Conservation (phyloP, 129 eudicot genomes). For the Tagetes erecta region DNA sequence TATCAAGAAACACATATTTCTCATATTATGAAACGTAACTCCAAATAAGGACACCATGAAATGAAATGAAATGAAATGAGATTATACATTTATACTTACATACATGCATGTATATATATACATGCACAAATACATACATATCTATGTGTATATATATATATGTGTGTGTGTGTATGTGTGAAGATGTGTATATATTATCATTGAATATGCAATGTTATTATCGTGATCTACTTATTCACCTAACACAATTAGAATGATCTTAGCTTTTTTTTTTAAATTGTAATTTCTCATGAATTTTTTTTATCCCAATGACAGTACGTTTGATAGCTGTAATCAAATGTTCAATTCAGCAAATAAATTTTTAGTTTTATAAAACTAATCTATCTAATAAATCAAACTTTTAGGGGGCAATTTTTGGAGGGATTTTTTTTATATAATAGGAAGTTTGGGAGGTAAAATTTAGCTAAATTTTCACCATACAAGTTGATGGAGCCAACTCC, state of each 20-base stretch:
- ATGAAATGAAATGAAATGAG: not conserved
- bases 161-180: not conserved
- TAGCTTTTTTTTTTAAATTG: not conserved
- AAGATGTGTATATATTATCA: constrained; percentile 1
- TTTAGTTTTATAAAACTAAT: not conserved
- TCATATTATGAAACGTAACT: constrained; percentile 21
- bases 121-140: not conserved
- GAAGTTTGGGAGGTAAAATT: no score
- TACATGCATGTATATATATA: not conserved
- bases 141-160: not conserved
- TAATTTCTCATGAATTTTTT: not conserved
- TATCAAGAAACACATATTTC: constrained; percentile 2
- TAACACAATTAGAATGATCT: constrained; percentile 4
- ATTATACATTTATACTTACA: not conserved
- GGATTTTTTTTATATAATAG: no score
- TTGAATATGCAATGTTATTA: not conserved
- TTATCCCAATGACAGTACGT: not conserved
- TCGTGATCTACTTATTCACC: constrained; percentile 8
- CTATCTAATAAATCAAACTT: no score
- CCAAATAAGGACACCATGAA: not conserved
- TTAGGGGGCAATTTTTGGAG: no score
- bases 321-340: not conserved
- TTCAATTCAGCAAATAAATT: not conserved
- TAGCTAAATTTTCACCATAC: no score
- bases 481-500: no score